Base-by-base conservation (phyloP, 208 protist genomes). In the Porcisia hertigi region DNA sequence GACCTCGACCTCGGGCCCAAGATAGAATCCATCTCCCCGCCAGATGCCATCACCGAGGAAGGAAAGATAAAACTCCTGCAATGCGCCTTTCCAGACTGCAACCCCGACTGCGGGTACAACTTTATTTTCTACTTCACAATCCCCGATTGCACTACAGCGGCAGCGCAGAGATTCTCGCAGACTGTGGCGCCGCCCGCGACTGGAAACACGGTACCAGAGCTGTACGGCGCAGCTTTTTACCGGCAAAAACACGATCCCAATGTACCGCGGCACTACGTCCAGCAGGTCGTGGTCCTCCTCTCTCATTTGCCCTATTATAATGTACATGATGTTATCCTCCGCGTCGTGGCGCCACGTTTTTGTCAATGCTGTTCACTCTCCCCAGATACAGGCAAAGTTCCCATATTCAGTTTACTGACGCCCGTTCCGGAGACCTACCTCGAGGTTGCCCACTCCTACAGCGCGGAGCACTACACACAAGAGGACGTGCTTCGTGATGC, bases 121-220 rank as follows among this genome's bases (percentile, higher is more conserved):
- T 93, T 94, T 59, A 94, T 97, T 73, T 97, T 93, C 69, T 90
- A 87, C 71, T 95, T 97, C 84, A 88, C 79, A 12, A 87, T 95
- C 74, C 83, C 79, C 20, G 90, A 94, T 72, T 87, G 82, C 79
- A 89, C 87, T 49, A 77, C 77, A 39, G 64, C 58, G 18, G 73
- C 77, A 25, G 71, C 63, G 52, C 65, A 76, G 66, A 76, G 54
- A 49, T 76, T 75, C 53, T 77, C 79, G 36, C 75, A 82, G 71
- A 84, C 77, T n/a, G 74, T 80, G 52, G 83, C 73, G 25, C 73
- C 69, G 43, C 77, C 73, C 8, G 64, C 69, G 18, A 70, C 73
- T 0, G 79, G 69, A 54, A 81, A 74, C 76, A 81, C 81, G 25
- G 71, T 83, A 41, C 71, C 83, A 59, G 80, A 86, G 71, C 80